phyloP scores from a whole-genome alignment of 805 yeast genomes.

The Torulaspora indica region DNA sequence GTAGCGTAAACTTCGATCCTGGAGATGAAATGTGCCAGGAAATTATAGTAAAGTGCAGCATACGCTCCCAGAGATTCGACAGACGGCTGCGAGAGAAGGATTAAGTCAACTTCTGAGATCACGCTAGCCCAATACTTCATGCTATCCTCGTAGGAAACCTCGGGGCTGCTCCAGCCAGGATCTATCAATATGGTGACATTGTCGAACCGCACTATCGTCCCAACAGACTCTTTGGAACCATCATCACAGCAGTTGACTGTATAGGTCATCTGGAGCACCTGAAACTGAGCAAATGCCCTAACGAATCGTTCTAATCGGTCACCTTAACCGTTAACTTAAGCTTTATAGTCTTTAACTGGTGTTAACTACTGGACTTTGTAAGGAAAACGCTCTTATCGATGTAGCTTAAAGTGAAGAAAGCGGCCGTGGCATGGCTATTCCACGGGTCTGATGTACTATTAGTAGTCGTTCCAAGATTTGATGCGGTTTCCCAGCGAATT shows the following conservation, averaged over 20 bases:
- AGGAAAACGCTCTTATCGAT: not conserved
- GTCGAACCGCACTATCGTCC: slow-evolving; percentile 55
- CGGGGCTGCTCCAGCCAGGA: slow-evolving; percentile 66
- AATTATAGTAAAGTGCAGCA: slow-evolving; percentile 55
- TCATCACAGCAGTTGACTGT: slow-evolving; percentile 28
- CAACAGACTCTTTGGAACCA: slow-evolving; percentile 33
- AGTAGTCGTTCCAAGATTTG: not conserved
- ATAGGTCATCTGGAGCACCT: slow-evolving; percentile 21
- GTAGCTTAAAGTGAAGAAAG: not conserved
- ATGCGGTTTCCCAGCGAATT: slow-evolving; percentile 29
- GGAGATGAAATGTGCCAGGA: slow-evolving; percentile 50
- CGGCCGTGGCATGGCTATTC: not conserved
- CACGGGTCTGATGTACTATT: not conserved
- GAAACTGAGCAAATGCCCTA: not conserved
- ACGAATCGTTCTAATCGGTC: not conserved
- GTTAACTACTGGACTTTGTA: not conserved
- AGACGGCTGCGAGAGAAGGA: slow-evolving; percentile 84
- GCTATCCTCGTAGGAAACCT: slow-evolving; percentile 35
- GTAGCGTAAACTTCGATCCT: slow-evolving; percentile 80
- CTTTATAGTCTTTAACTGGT: not conserved
- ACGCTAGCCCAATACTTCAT: slow-evolving; percentile 39
- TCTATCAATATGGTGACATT: slow-evolving; percentile 57
- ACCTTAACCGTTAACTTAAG: not conserved
- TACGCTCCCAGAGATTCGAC: slow-evolving; percentile 76
- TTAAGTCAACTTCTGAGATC: slow-evolving; percentile 52